A percentile compares a stretch with the other conserved stretches of the same genome.
These are phyloP conservation scores for Xylariaceae sp. DNA, from an alignment of 2,329 filamentous ascomycete species.

Conservation along the genomic window DNA sequence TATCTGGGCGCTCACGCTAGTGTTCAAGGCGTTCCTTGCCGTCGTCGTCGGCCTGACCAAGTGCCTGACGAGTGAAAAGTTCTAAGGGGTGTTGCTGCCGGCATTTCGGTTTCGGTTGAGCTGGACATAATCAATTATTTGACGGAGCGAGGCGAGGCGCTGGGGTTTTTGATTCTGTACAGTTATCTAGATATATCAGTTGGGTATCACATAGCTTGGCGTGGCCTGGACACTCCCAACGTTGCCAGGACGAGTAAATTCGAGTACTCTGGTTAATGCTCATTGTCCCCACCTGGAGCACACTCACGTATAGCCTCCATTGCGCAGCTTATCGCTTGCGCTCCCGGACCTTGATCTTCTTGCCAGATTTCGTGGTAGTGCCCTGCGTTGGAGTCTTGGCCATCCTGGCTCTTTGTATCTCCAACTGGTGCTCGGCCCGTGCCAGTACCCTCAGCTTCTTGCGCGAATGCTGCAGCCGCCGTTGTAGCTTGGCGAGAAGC, in stretches of 20 bases:
- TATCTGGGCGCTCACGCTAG: conserved; percentile 50
- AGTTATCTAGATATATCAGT: conserved; percentile 2
- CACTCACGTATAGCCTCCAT: no score
- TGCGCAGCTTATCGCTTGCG: conserved; percentile 46
- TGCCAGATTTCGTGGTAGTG: conserved; percentile 50
- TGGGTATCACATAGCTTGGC: conserved; percentile 5
- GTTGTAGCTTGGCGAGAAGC: conserved; percentile 35
- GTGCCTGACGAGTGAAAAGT: conserved; percentile 39
- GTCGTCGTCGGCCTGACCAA: conserved; percentile 44
- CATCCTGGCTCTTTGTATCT: conserved; percentile 55
- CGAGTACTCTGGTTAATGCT: no score
- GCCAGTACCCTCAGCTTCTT: conserved; percentile 48
- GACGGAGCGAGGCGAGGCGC: conserved; percentile 3
- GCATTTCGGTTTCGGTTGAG: conserved; percentile 6
- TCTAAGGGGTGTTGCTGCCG: conserved; percentile 15
- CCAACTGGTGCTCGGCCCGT: conserved; percentile 49
- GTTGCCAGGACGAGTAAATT: no score
- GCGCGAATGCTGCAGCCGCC: conserved; percentile 41
- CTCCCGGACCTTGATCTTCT: conserved; percentile 55
- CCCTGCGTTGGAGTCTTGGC: conserved; percentile 56
- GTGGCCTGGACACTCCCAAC: no score
- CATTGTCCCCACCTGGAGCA: conserved; percentile 10
- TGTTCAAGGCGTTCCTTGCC: conserved; percentile 44
- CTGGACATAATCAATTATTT: conserved; percentile 11
- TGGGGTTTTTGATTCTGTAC: conserved; percentile 3